A percentile compares a stretch with the other conserved stretches of the same genome.
Evolutionary conservation across 345 rosid genomes (phyloP).

Genomic region (Passiflora organensis): DNA sequence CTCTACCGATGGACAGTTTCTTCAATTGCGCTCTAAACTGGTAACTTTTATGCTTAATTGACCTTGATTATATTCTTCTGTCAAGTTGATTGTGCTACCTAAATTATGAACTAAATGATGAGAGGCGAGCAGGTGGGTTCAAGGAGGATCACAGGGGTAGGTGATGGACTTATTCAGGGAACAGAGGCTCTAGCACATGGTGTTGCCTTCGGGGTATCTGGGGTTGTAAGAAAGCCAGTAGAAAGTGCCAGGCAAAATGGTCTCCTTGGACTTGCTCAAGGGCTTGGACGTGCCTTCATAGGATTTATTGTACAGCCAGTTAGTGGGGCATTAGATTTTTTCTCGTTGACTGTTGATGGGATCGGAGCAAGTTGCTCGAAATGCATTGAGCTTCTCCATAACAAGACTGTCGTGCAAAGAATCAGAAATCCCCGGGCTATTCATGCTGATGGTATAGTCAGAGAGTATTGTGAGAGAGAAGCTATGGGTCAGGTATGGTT

Average conservation of each 20-base stretch:
- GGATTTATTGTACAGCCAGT: constrained; percentile 88
- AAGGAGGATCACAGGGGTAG: constrained; percentile 92
- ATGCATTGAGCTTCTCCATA: constrained; percentile 72
- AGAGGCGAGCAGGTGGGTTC: constrained; percentile 66
- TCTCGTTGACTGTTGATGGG: constrained; percentile 93
- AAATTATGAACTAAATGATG: constrained; percentile 15
- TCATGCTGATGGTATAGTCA: constrained; percentile 65
- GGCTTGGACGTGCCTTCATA: constrained; percentile 79
- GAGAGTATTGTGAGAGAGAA: constrained; percentile 81
- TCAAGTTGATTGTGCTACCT: background rate
- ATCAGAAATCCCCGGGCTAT: constrained; percentile 90
- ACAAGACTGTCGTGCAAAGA: constrained; percentile 57
- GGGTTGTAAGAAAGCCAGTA: constrained; percentile 90
- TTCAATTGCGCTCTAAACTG: constrained; percentile 92
- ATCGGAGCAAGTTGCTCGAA: constrained; percentile 91
- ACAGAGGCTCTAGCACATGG: constrained; percentile 99
- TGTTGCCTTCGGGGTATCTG: constrained; percentile 95
- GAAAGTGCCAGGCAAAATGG: constrained; percentile 94
- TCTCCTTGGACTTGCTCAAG: constrained; percentile 86
- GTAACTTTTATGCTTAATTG: constrained; percentile 23
- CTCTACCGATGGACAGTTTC: constrained; percentile 93
- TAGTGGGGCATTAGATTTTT: constrained; percentile 93
- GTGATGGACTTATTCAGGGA: constrained; percentile 93
- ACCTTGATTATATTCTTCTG: background rate
- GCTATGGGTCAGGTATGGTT: constrained; percentile 92